A percentile compares a stretch with the other conserved stretches of the same genome.
Evolutionary conservation across 2,329 filamentous ascomycete species (phyloP).

Genomic region (Nemania abortiva): DNA sequence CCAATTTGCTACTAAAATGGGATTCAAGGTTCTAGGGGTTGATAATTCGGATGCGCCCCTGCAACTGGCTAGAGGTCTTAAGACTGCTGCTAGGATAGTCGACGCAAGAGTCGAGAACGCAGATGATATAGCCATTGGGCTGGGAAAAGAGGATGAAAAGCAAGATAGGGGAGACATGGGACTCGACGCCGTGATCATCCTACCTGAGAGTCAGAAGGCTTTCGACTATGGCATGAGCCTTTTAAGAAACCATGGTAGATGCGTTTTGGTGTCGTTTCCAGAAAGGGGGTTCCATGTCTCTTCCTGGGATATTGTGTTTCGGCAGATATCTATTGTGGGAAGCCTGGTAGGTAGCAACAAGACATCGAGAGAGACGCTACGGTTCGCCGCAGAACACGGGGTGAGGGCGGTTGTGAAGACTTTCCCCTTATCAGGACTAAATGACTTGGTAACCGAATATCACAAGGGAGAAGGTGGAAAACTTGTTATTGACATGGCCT

Average conservation of each 20-base stretch:
- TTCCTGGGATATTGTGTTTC: constrained; percentile 57
- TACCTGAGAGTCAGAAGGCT: constrained; percentile 60
- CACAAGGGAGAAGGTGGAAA: constrained; percentile 59
- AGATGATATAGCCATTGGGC: constrained; percentile 38
- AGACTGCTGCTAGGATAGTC: constrained; percentile 52
- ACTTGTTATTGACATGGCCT: constrained; percentile 56
- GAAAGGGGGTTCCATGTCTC: constrained; percentile 58
- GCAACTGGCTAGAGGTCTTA: constrained; percentile 51
- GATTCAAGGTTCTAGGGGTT: constrained; percentile 53
- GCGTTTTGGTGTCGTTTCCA: constrained; percentile 61
- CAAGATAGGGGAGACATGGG: constrained; percentile 56
- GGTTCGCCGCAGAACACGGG: constrained; percentile 53
- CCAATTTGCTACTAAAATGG: constrained; percentile 49
- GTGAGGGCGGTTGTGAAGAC: constrained; percentile 53
- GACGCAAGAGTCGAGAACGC: constrained; percentile 53
- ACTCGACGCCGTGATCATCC: constrained; percentile 59
- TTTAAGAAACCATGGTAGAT: constrained; percentile 59
- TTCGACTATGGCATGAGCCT: constrained; percentile 61
- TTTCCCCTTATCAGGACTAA: constrained; percentile 53
- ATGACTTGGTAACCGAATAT: constrained; percentile 59
- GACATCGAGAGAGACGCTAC: constrained; percentile 55
- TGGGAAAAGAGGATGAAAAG: constrained; percentile 54
- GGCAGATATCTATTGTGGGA: constrained; percentile 58
- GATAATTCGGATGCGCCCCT: constrained; percentile 54
- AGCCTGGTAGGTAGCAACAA: constrained; percentile 58